Percentiles rank a stretch among this genome's conserved stretches.
Conservation (phyloP, 352 stramenopile species). For the Pythium phragmiticola region DNA sequence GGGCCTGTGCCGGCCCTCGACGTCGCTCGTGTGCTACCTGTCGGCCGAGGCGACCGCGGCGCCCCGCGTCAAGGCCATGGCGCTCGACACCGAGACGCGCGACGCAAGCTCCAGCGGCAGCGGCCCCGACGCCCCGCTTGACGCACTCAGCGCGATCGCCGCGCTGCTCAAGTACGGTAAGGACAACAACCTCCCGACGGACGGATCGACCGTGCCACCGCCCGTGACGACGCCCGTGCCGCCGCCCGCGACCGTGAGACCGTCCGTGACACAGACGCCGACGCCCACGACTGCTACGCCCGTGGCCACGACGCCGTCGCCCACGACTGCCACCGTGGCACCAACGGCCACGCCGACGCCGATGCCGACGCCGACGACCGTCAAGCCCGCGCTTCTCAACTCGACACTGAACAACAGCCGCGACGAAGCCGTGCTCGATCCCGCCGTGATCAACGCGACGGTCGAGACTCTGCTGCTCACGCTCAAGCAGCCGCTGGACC, state of each 20-base stretch:
- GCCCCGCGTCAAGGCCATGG: slow-evolving; percentile 20
- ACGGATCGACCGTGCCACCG: background rate
- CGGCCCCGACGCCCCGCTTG: slow-evolving; percentile 11
- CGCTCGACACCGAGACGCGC: slow-evolving; percentile 26
- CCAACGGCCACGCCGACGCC: background rate
- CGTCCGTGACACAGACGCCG: no score
- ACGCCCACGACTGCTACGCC: background rate
- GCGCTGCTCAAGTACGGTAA: slow-evolving; percentile 21
- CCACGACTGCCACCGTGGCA: background rate
- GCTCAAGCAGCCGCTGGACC: slow-evolving; percentile 40
- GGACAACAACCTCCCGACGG: slow-evolving; percentile 21
- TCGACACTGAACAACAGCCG: background rate
- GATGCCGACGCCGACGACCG: background rate
- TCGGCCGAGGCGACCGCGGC: background rate
- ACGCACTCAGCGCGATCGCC: slow-evolving; percentile 23
- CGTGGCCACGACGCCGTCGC: background rate
- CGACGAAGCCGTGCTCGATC: slow-evolving; percentile 5
- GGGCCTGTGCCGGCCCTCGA: slow-evolving; percentile 27
- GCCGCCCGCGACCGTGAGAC: background rate
- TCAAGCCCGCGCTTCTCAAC: background rate
- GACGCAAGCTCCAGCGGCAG: slow-evolving; percentile 3
- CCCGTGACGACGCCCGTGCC: slow-evolving; percentile 1
- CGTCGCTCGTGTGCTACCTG: slow-evolving; percentile 43
- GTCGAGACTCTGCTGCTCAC: slow-evolving; percentile 27
- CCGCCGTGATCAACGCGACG: slow-evolving; percentile 1